A percentile compares a stretch with the other conserved stretches of the same genome.
phyloP scores from a whole-genome alignment of 208 protist species.

The Trypanosoma scelopori region DNA sequence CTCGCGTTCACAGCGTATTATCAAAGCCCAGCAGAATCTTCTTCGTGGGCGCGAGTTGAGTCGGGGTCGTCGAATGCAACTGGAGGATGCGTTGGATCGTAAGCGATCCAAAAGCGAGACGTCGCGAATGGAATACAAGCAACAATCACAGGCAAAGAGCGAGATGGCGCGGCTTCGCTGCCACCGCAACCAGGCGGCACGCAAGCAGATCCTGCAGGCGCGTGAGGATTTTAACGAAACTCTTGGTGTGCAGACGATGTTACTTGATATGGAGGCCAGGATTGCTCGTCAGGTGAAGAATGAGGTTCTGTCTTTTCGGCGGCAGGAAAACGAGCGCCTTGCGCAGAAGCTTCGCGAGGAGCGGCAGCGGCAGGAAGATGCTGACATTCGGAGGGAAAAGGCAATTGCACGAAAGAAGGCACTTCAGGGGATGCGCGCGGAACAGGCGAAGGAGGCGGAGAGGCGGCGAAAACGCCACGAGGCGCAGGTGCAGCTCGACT shows the following conservation, averaged over 20 bases:
- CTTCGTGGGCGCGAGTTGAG: not conserved
- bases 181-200: not conserved
- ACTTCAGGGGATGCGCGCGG: slow-evolving; percentile 1
- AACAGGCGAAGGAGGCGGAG: not conserved
- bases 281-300: slow-evolving; percentile 10
- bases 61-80: not conserved
- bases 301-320: slow-evolving; percentile 22
- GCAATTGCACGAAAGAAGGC: not conserved
- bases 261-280: slow-evolving; percentile 20
- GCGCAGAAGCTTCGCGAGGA: slow-evolving; percentile 8
- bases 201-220: slow-evolving; percentile 6
- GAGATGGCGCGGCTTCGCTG: not conserved
- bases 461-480: slow-evolving; percentile 8
- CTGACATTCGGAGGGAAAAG: slow-evolving; percentile 11
- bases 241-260: slow-evolving; percentile 6
- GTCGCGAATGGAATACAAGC: not conserved
- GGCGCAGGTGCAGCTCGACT: slow-evolving; percentile 11
- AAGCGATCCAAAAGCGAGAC: slow-evolving; percentile 6
- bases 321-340: slow-evolving; percentile 15
- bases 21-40: slow-evolving; percentile 6
- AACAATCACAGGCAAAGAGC: not conserved
- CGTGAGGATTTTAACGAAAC: slow-evolving; percentile 16
- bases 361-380: not conserved
- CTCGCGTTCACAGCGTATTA: not conserved
- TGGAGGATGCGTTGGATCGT: not conserved